Conservation (phyloP, 768 basidiomycete genomes). For the Mycena crocata region DNA sequence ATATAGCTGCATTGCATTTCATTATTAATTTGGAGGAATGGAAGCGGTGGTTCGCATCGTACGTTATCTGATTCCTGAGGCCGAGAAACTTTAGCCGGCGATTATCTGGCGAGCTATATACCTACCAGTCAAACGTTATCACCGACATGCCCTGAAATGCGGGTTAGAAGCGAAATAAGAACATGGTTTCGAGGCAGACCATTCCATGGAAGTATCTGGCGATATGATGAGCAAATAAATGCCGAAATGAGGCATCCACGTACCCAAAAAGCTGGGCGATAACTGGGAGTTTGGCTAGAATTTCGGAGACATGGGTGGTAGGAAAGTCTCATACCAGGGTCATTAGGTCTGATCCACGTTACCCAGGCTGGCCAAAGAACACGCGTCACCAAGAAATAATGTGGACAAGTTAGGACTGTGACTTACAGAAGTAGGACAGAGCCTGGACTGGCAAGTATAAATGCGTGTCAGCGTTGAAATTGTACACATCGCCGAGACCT, state of each 20-base stretch:
- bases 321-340: not conserved
- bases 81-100: too few species aligned
- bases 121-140: constrained; percentile 76
- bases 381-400: not conserved
- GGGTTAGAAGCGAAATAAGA: not conserved
- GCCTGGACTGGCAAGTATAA: constrained; percentile 54
- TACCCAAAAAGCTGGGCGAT: constrained; percentile 86
- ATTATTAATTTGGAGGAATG: constrained; percentile 32
- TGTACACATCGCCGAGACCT: too few species aligned
- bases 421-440: constrained; percentile 64
- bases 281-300: constrained; percentile 37
- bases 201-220: constrained; percentile 35
- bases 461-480: not conserved
- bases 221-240: constrained; percentile 4
- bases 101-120: too few species aligned
- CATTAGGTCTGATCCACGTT: constrained; percentile 20
- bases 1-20: constrained; percentile 36
- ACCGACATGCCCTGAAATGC: constrained; percentile 24
- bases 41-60: constrained; percentile 17
- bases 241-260: constrained; percentile 47
- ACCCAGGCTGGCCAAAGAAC: not conserved
- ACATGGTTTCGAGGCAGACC: constrained; percentile 17
- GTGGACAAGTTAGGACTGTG: constrained; percentile 41
- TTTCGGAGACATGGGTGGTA: constrained; percentile 59
- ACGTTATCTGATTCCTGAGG: constrained; percentile 59